Percentiles rank a stretch among this genome's conserved stretches.
phyloP scores from a whole-genome alignment of 805 yeast species.

The Wickerhamomyces chambardii region DNA sequence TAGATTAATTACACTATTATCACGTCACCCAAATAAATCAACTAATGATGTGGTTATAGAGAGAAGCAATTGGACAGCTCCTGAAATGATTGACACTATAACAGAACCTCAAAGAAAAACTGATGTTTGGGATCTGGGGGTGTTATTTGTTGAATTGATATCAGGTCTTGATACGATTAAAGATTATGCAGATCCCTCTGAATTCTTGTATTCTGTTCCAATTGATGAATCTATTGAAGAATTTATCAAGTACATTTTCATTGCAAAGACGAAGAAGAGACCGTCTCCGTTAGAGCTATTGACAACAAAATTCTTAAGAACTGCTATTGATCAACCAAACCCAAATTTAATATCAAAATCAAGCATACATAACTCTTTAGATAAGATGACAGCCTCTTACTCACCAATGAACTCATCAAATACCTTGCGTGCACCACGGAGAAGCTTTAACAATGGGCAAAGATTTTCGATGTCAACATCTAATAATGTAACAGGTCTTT shows the following conservation, averaged over 20 bases:
- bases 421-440: conserved; percentile 16
- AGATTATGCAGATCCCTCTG: conserved; percentile 50
- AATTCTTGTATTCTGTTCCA: conserved; percentile 40
- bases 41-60: conserved; percentile 13
- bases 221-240: conserved; percentile 55
- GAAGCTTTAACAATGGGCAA: conserved; percentile 32
- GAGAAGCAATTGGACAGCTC: conserved; percentile 59
- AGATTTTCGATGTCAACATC: conserved; percentile 23
- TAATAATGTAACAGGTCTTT: conserved; percentile 13
- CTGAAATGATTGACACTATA: conserved; percentile 43
- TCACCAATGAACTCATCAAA: conserved; percentile 16
- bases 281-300: conserved; percentile 79
- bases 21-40: conserved; percentile 25
- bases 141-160: conserved; percentile 57
- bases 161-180: conserved; percentile 48
- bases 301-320: conserved; percentile 75
- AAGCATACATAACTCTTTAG: conserved; percentile 3
- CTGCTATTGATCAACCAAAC: conserved; percentile 41
- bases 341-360: conserved; percentile 13
- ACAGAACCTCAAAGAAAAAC: conserved; percentile 64
- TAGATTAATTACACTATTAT: conserved; percentile 31
- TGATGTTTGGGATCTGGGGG: conserved; percentile 93
- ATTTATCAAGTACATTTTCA: conserved; percentile 59
- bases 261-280: conserved; percentile 56
- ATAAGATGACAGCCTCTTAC: conserved; percentile 8